These are phyloP conservation scores for Pythium myriotylum DNA, from an alignment of 352 stramenopile species.

Conservation along the genomic window DNA sequence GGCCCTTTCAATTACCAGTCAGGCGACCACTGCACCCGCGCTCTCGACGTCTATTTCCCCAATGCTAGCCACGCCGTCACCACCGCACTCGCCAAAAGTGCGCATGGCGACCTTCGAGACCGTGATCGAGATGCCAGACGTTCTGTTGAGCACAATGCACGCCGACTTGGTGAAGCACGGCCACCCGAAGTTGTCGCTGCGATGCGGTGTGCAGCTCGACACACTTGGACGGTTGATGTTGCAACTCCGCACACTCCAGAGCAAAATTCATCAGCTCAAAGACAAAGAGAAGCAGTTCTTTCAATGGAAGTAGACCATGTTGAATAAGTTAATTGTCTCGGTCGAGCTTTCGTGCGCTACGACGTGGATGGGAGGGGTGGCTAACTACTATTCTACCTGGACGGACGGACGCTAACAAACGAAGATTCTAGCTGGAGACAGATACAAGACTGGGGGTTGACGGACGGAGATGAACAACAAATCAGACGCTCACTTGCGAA, in stretches of 20 bases:
- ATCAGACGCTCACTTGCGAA: slow-evolving; percentile 25
- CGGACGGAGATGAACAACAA: neutral
- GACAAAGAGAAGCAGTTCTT: slow-evolving; percentile 52
- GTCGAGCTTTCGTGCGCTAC: neutral
- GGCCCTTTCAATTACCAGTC: neutral
- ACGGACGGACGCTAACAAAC: slow-evolving; percentile 20
- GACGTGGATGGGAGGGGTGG: neutral
- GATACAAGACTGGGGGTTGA: neutral
- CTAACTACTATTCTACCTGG: slow-evolving; percentile 12
- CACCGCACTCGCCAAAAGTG: slow-evolving; percentile 13
- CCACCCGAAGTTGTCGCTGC: slow-evolving; percentile 53
- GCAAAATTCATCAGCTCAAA: slow-evolving; percentile 43
- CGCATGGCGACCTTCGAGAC: slow-evolving; percentile 69
- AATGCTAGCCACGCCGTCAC: neutral
- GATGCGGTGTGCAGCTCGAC: slow-evolving; percentile 51
- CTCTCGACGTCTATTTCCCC: neutral
- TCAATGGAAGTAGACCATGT: slow-evolving; percentile 35
- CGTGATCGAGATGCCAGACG: slow-evolving; percentile 61
- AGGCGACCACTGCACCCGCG: neutral
- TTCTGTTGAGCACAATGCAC: slow-evolving; percentile 43
- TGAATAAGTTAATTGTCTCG: slow-evolving; percentile 28
- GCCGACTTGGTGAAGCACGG: slow-evolving; percentile 48
- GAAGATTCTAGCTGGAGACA: slow-evolving; percentile 21
- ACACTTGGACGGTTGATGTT: slow-evolving; percentile 48
- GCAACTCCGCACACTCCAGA: slow-evolving; percentile 40